phyloP scores from a whole-genome alignment of 1,139 yeast species.

The Candida sp. region DNA sequence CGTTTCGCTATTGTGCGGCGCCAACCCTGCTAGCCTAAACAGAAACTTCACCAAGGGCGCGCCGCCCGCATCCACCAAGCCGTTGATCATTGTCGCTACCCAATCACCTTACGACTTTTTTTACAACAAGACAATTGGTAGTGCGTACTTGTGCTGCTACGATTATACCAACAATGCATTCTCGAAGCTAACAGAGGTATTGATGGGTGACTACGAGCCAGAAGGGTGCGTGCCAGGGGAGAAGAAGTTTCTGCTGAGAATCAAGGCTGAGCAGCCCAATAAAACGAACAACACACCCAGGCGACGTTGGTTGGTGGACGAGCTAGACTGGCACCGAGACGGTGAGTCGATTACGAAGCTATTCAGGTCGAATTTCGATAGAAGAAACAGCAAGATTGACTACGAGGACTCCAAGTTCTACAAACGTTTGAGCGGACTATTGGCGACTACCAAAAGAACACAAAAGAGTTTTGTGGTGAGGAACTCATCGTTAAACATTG shows the following conservation, averaged over 20 bases:
- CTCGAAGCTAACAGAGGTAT: constrained; percentile 50
- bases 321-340: constrained; percentile 55
- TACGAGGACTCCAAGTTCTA: constrained; percentile 33
- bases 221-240: constrained; percentile 66
- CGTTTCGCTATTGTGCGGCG: constrained; percentile 58
- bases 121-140: constrained; percentile 56
- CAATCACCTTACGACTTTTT: constrained; percentile 69
- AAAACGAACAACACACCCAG: constrained; percentile 26
- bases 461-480: constrained; percentile 64
- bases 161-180: constrained; percentile 62
- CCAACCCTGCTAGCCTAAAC: constrained; percentile 41
- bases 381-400: constrained; percentile 19
- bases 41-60: constrained; percentile 13
- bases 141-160: constrained; percentile 65
- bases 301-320: constrained; percentile 66
- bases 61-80: constrained; percentile 42
- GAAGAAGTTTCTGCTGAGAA: constrained; percentile 36
- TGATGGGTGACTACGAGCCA: constrained; percentile 59
- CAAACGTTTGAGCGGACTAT: constrained; percentile 34
- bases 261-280: constrained; percentile 20
- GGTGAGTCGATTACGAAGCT: constrained; percentile 52
- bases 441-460: constrained; percentile 26
- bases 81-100: constrained; percentile 63
- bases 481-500: constrained; percentile 58
- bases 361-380: constrained; percentile 33